Conservation (phyloP, 345 rosid genomes). For the Gossypium anomalum region DNA sequence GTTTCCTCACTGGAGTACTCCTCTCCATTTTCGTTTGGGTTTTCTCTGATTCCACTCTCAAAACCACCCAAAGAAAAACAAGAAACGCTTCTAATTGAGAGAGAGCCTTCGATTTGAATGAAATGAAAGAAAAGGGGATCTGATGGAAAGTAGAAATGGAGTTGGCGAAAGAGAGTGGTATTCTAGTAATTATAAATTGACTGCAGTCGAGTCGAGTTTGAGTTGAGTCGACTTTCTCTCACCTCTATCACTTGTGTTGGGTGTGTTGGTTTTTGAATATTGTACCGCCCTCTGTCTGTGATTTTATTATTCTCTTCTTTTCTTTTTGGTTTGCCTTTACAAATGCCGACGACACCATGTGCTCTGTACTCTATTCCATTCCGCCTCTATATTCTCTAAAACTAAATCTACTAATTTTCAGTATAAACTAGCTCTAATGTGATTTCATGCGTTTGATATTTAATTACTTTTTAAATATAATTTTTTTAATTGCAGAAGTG, state of each 20-base stretch:
- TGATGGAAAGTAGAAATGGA: slow-evolving; percentile 14
- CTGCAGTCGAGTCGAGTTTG: background rate
- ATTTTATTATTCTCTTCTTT: background rate
- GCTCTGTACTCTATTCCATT: background rate
- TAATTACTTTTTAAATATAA: no score
- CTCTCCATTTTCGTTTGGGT: slow-evolving; percentile 49
- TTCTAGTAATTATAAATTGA: background rate
- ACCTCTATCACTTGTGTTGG: background rate
- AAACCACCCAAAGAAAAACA: background rate
- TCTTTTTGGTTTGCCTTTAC: background rate
- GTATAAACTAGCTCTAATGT: no score
- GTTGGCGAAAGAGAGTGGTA: background rate
- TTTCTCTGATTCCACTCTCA: background rate
- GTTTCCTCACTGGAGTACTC: slow-evolving; percentile 72
- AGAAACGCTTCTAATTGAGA: background rate
- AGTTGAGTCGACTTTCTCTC: background rate
- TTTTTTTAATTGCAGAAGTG: no score
- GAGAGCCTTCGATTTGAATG: background rate
- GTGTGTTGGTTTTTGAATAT: background rate
- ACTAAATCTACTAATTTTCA: background rate
- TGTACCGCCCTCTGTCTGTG: background rate
- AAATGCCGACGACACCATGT: background rate
- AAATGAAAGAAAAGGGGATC: slow-evolving; percentile 8
- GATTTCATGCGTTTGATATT: no score
- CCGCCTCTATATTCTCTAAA: background rate